Percentiles rank a stretch among this genome's conserved stretches.
phyloP scores from a whole-genome alignment of 257 asterid species.

The Anisodus acutangulus region DNA sequence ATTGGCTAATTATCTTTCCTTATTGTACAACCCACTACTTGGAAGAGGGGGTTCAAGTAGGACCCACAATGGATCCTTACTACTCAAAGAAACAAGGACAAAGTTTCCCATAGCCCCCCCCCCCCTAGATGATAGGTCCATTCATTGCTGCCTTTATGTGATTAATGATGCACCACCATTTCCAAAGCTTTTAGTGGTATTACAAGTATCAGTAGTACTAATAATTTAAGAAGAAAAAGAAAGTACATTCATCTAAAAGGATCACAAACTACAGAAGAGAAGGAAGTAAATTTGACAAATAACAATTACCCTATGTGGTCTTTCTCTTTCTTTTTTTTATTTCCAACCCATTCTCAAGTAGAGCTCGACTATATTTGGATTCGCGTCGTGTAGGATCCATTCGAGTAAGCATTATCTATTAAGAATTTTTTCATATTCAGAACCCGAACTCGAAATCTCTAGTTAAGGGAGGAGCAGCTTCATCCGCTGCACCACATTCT shows the following conservation, averaged over 20 bases:
- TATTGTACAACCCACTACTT: constrained; percentile 28
- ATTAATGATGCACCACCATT: constrained; percentile 41
- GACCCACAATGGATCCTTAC: constrained; percentile 11
- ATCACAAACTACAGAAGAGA: background rate
- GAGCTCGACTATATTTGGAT: no score
- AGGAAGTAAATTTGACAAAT: background rate
- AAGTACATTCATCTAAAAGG: background rate
- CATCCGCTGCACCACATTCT: no score
- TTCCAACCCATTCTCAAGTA: no score
- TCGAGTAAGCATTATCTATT: no score
- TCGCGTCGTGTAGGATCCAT: no score
- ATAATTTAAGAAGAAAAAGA: constrained; percentile 23
- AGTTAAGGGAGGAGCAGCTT: no score
- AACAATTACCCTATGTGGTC: background rate
- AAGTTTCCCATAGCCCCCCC: constrained; percentile 16
- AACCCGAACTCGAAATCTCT: no score
- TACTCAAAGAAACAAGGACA: constrained; percentile 26
- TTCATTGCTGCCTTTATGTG: constrained; percentile 30
- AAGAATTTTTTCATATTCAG: no score
- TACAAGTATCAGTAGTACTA: background rate
- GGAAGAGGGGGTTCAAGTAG: constrained; percentile 20
- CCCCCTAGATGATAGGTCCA: constrained; percentile 4
- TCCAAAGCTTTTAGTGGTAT: constrained; percentile 27
- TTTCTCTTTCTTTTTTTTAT: no score
- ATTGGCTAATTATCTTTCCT: constrained; percentile 3